phyloP scores from a whole-genome alignment of 108 stramenopile species.

The Skeletonema grethae region DNA sequence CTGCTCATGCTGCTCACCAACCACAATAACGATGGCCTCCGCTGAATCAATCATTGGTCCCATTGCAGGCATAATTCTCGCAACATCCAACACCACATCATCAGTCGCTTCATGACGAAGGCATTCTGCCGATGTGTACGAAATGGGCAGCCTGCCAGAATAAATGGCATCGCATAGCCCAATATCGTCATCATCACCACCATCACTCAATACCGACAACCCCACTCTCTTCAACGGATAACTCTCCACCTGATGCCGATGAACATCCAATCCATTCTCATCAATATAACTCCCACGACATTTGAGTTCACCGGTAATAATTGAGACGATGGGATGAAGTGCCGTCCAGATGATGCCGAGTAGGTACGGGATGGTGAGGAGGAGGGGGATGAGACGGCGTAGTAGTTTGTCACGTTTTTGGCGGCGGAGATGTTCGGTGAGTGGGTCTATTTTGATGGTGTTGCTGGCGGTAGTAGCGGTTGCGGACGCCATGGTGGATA shows the following conservation, averaged over 20 bases:
- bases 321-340: constrained; percentile 69
- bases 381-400: constrained; percentile 4
- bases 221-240: constrained; percentile 32
- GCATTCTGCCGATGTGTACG: constrained; percentile 33
- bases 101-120: constrained; percentile 22
- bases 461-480: neutral
- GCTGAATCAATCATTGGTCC: constrained; percentile 51
- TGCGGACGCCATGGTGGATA: too few species aligned
- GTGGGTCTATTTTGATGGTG: neutral
- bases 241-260: constrained; percentile 33
- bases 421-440: neutral
- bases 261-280: constrained; percentile 77
- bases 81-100: constrained; percentile 55
- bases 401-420: constrained; percentile 2
- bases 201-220: neutral
- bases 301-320: constrained; percentile 78
- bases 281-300: constrained; percentile 82
- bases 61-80: constrained; percentile 44
- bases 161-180: constrained; percentile 35
- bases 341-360: constrained; percentile 75
- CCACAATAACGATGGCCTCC: constrained; percentile 79
- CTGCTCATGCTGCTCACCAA: constrained; percentile 27
- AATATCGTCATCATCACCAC: neutral
- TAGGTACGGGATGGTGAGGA: constrained; percentile 60
- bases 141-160: constrained; percentile 12